Evolutionary conservation across 2,329 filamentous ascomycete species (phyloP), one percentile per base, ranked within the genome.

Genomic region (Ilyonectria destructans): DNA sequence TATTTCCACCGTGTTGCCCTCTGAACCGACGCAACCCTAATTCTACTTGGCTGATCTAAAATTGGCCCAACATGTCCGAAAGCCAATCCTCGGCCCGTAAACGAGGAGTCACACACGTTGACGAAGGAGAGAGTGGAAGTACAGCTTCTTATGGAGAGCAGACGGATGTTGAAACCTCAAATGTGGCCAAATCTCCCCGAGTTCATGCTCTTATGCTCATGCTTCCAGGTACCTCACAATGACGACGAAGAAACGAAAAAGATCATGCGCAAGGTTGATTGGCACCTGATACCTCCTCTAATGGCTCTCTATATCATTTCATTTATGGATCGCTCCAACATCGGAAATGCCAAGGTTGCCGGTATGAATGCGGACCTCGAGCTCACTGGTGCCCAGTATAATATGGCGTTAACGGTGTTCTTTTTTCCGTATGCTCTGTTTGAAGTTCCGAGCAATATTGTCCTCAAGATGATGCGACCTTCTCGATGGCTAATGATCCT

Each of bases 311-410:
- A 71, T 7, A 65, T 77, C 0, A 61, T 77, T 0, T 77, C 75
- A 0, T 77, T 75, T 46, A 76, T 77, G 62, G 74, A 75, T 33
- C 69, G 75, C 5, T 74, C 75, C 2, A 77, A 77, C 13, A 77
- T 77, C 0, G 75, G 75, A 3, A 77, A 77, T 40, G 75, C 75
- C 2, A 75, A 67, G 4, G 67, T 77, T 23, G 74, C 74, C 6
- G 75, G 75, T n/a, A 77, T 77, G 75, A 69, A 74, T 1, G 37
- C 58, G 0, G 68, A 71, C 29, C 74, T 77, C 1, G 31, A 56
- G 0, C 70, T 77, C 55, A 64, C 56, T 1, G 49, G 46, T 0
- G 82, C 83, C n/a, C 84, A 91, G 75, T 93, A 92, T 79, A 92
- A 92, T 76, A 82, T 81, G 60, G 79, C 78, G 0, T 73, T 86